Base-by-base conservation (phyloP, 2,329 filamentous ascomycete species). In the Helicocarpus griseus region DNA sequence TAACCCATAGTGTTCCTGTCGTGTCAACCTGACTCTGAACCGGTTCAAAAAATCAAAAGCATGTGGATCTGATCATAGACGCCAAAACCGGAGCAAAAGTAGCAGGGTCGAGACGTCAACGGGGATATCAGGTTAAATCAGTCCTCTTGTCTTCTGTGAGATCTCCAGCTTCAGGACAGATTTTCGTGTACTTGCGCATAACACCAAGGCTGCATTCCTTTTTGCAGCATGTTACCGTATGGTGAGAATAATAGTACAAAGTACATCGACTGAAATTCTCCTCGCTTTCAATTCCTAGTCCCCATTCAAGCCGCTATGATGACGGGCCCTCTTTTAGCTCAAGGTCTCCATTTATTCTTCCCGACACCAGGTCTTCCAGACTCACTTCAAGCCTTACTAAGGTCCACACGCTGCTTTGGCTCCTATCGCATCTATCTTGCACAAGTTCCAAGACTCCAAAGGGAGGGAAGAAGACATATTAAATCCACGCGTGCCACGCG, bases 11-110 rank as follows among this genome's bases (percentile, higher is more conserved):
- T 24, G 19, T 22, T 35, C 31, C 44, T 47, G 38, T 28, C 24
- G 48, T 50, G 38, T 40, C 36, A 49, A 40, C 46, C 14, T 49
- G 28, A 36, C 44, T 35, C 43, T 22, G 6, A 24, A 17, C 17
- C 28, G 5, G 29, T 26, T 21, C 17, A 45, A 21, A 31, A 45
- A 17, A 35, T 7, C 22, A 47, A 47, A 46, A 33, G 31, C 43
- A 48, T 49, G 48, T 43, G 36, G 48, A 35, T 50, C 19, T 40
- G 21, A 24, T 21, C 29, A 36, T 48, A 14, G 5, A 14, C n/a
- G 21, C 26, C 29, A 19, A 17, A 6, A 22, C 13, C 17, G 7
- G 5, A 5, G 44, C 29, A 36, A 35, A n/a, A 21, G 17, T 5
- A 11, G 13, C 13, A 36, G 19, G 17, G 28, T 9, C 3, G 24